Evolutionary conservation across 2,329 filamentous ascomycete species (phyloP), one percentile per base, ranked within the genome.

Genomic region (Escovopsis weberi): DNA sequence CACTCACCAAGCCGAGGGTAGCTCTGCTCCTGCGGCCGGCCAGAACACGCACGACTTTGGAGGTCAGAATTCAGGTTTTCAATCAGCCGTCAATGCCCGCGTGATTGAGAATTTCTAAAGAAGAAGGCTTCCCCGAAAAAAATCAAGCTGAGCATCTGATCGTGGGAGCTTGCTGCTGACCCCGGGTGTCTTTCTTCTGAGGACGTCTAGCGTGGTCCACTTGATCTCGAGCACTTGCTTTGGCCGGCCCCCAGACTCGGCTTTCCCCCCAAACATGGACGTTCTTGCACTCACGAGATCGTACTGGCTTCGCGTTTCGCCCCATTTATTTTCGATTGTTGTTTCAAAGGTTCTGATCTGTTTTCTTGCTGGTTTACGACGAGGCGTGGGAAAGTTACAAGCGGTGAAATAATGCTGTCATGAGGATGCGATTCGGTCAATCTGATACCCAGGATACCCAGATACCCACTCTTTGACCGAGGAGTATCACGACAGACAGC

Each of bases 81-180:
- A 89, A 64, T 73, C 76, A 53, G 86, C 85, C 32, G 75, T 94
- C 59, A 88, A 91, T 59, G 77, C 87, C 42, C 76, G 78, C 46
- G 71, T 94, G 34, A 72, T 94, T 51, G 85, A 95, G 70, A 82
- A 88, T 64, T 89, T 95, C 61, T 94, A 70, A 73, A 45, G 11
- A 32, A 32, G 11, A 32, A 32, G 11, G 28, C 4, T 4, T 9
- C 8, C 28, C 8, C 3, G 28, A 11, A 11, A 32, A 9, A 32
- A 44, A 45, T 30, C 47, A 5, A 23, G 11, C 19, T 35, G 37
- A 39, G 37, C 28, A 37, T 42, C 33, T 6, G 10, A 39, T 23
- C 23, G 23, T 46, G 48, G 52, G 41, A 37, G 48, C 51, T 33
- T 45, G 37, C 40, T 49, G 57, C 57, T 61, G 52, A 60, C 56